phyloP scores from a whole-genome alignment of 306 rosid species.

The Fragaria vesca region DNA sequence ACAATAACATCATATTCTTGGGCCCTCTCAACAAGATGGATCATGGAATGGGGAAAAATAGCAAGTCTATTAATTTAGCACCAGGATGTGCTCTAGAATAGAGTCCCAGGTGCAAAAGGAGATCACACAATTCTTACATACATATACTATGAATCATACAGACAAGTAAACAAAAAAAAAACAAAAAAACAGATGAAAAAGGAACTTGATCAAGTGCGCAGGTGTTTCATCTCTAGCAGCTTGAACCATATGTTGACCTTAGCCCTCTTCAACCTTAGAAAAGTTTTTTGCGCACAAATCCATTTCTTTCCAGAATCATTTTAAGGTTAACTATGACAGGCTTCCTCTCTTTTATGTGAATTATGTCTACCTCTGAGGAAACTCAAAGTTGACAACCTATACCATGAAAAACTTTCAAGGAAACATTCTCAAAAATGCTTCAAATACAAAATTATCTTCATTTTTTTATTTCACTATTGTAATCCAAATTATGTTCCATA shows the following conservation, averaged over 20 bases:
- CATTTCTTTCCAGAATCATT: not conserved
- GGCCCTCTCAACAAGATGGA: not conserved
- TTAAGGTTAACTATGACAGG: not conserved
- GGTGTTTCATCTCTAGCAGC: not conserved
- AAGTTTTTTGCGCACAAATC: not conserved
- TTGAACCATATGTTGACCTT: conserved; percentile 10
- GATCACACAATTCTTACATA: not conserved
- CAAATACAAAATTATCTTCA: not conserved
- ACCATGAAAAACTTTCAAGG: not conserved
- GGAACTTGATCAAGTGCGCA: not conserved
- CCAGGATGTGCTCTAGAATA: not conserved
- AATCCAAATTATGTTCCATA: not conserved
- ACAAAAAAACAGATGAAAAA: not conserved
- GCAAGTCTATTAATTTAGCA: not conserved
- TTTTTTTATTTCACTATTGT: not conserved
- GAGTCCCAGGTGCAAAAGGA: not conserved
- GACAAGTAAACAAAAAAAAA: no score
- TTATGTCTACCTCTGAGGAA: not conserved
- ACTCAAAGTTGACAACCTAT: not conserved
- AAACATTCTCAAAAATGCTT: not conserved
- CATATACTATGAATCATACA: not conserved
- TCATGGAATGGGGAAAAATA: not conserved
- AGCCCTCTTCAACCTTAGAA: not conserved
- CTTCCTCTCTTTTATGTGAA: not conserved
- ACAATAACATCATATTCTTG: not conserved